These are phyloP conservation scores for Solanum hybrid DNA, from an alignment of 305 asterid species.

Conservation along the genomic window DNA sequence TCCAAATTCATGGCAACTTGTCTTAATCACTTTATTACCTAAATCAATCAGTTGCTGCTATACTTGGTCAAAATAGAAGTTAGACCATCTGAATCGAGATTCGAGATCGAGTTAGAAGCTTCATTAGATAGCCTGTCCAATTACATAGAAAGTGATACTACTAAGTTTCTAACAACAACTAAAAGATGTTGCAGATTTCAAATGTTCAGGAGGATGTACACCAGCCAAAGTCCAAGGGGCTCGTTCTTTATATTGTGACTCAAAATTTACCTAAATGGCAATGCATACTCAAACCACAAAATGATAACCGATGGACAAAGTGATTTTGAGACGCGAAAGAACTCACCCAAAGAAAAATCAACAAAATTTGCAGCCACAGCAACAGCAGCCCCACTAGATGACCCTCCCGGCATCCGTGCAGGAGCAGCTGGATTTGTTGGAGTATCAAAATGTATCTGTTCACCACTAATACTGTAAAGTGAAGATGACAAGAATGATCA, in stretches of 20 bases:
- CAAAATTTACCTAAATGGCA: not conserved
- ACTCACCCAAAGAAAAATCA: slow-evolving; percentile 90
- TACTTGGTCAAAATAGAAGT: not conserved
- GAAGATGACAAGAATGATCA: not conserved
- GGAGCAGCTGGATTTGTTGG: slow-evolving; percentile 89
- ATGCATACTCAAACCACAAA: not conserved
- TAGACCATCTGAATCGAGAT: not conserved
- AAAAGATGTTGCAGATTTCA: not conserved
- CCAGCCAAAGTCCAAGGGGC: not conserved
- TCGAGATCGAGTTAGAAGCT: not conserved
- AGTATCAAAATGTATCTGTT: slow-evolving; percentile 70
- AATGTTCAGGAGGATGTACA: not conserved
- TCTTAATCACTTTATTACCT: not conserved
- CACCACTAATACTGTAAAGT: slow-evolving; percentile 64
- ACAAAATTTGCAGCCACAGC: slow-evolving; percentile 84
- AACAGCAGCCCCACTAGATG: slow-evolving; percentile 96
- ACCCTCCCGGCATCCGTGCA: slow-evolving; percentile 83
- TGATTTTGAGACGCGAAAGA: not conserved
- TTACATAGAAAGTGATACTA: not conserved
- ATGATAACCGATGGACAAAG: not conserved
- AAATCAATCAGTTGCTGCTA: not conserved
- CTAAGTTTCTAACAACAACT: not conserved
- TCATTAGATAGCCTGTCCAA: not conserved
- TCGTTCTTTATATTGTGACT: not conserved
- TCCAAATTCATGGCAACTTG: not conserved